These are phyloP conservation scores for Lentinula detonsa DNA, from an alignment of 768 basidiomycete species.

Conservation along the genomic window DNA sequence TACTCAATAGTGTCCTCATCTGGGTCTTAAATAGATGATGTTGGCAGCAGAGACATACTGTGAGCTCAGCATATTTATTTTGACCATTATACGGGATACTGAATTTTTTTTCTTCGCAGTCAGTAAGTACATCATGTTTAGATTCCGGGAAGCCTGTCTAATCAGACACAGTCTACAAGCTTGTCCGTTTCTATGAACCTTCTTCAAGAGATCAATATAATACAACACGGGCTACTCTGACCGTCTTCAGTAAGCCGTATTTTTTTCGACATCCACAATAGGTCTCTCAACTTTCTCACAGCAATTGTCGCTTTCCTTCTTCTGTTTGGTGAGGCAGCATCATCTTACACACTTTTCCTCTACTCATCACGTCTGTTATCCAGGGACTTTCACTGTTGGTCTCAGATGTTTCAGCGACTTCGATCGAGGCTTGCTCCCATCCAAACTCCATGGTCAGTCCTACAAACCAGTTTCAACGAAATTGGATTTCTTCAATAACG, in stretches of 20 bases:
- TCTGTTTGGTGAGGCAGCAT: constrained; percentile 32
- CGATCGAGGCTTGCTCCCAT: constrained; percentile 66
- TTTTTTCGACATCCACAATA: background rate
- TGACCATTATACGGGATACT: background rate
- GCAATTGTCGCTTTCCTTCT: constrained; percentile 74
- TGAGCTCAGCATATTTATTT: constrained; percentile 32
- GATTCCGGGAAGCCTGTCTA: background rate
- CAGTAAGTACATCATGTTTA: constrained; percentile 22
- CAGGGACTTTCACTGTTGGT: constrained; percentile 66
- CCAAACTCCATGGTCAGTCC: constrained; percentile 71
- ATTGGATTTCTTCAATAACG: constrained; percentile 21
- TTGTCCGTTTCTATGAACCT: constrained; percentile 78
- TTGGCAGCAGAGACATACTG: constrained; percentile 72
- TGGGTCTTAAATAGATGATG: constrained; percentile 67
- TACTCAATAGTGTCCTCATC: constrained; percentile 27
- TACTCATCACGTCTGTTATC: background rate
- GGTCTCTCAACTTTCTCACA: constrained; percentile 20
- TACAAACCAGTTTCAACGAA: constrained; percentile 18
- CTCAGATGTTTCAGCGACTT: constrained; percentile 79
- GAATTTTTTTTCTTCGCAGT: constrained; percentile 21
- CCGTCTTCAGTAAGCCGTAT: constrained; percentile 63
- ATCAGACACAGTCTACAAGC: constrained; percentile 60
- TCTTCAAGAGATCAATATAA: constrained; percentile 44
- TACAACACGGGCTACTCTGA: constrained; percentile 75
- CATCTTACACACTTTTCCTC: background rate